phyloP scores from a whole-genome alignment of 768 basidiomycete genomes.

The Amanita rubescens region DNA sequence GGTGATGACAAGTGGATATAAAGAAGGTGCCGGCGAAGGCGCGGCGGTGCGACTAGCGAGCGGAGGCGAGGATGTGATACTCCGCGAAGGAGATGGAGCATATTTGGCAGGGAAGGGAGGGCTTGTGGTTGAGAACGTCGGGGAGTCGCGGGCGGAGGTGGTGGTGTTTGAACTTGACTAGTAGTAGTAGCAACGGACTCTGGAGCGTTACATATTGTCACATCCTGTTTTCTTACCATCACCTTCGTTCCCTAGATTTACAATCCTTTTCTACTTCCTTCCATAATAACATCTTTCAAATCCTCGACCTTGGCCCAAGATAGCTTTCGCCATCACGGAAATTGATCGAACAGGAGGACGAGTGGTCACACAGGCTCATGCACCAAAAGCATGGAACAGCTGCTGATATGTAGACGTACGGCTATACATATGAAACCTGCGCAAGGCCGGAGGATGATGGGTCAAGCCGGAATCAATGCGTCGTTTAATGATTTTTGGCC shows the following conservation, averaged over 20 bases:
- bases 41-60: slow-evolving; percentile 47
- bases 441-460: slow-evolving; percentile 1
- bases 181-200: slow-evolving; percentile 19
- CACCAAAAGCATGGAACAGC: not conserved
- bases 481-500: slow-evolving; percentile 1
- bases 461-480: not conserved
- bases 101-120: slow-evolving; percentile 51
- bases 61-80: slow-evolving; percentile 34
- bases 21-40: slow-evolving; percentile 46
- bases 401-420: slow-evolving; percentile 5
- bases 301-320: not conserved
- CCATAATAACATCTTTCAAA: too few relatives aligned
- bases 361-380: not conserved
- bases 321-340: not conserved
- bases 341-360: not conserved
- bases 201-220: not conserved
- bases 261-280: not conserved
- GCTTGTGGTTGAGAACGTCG: slow-evolving; percentile 51
- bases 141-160: slow-evolving; percentile 62
- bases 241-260: not conserved
- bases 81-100: slow-evolving; percentile 85
- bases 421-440: slow-evolving; percentile 4
- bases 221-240: not conserved
- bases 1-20: slow-evolving; percentile 80
- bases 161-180: slow-evolving; percentile 76